phyloP scores from a whole-genome alignment of 345 rosid species.

The Moricandia moricandioides region DNA sequence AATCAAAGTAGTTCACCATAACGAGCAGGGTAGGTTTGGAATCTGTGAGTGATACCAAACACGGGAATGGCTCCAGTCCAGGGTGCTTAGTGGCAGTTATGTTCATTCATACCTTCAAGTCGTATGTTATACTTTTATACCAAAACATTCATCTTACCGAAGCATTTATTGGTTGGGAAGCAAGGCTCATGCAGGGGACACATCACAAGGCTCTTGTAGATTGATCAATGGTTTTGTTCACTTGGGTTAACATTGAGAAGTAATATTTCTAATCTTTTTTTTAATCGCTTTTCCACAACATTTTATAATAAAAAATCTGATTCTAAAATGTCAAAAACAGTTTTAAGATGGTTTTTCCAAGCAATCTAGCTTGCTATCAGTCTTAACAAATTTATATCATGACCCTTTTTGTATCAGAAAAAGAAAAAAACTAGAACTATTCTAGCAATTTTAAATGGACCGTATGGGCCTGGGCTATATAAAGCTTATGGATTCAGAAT shows the following conservation, averaged over 20 bases:
- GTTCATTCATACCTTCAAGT: constrained; percentile 46
- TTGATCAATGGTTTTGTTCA: constrained; percentile 32
- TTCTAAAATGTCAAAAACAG: too few species aligned
- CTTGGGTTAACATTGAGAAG: constrained; percentile 49
- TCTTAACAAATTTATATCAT: too few species aligned
- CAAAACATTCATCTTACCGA: constrained; percentile 55
- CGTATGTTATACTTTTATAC: constrained; percentile 46
- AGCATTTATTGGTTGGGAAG: constrained; percentile 49
- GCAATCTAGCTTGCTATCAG: too few species aligned
- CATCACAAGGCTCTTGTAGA: constrained; percentile 52
- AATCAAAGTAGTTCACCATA: constrained; percentile 45
- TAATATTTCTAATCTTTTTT: too few species aligned
- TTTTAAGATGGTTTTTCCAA: too few species aligned
- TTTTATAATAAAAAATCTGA: too few species aligned
- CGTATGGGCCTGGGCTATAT: background rate
- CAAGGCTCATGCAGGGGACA: constrained; percentile 56
- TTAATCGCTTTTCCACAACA: too few species aligned
- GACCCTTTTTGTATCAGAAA: too few species aligned
- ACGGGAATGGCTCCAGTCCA: constrained; percentile 44
- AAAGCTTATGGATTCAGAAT: background rate
- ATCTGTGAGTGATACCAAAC: constrained; percentile 45
- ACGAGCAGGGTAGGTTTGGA: constrained; percentile 43
- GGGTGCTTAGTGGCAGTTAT: constrained; percentile 33
- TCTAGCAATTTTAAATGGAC: background rate
- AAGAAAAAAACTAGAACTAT: background rate